Percentiles rank a stretch among this genome's conserved stretches.
Evolutionary conservation across 306 rosid genomes (phyloP).

Genomic region (Comarum palustre): DNA sequence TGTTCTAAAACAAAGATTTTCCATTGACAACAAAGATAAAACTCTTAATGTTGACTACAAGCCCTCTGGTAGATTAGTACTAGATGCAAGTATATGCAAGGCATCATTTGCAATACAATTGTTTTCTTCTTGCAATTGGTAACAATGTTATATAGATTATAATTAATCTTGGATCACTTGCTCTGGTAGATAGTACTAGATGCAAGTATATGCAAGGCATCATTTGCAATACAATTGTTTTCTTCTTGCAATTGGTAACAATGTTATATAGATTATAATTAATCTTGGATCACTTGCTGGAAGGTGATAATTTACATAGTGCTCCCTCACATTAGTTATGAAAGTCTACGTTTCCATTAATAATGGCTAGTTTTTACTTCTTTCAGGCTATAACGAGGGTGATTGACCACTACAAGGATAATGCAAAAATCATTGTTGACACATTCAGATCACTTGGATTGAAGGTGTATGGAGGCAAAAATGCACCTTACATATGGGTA

Average conservation of each 20-base stretch:
- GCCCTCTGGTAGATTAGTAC: too few relatives aligned
- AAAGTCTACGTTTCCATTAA: not conserved
- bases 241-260: too few relatives aligned
- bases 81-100: too few relatives aligned
- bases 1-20: too few relatives aligned
- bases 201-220: not conserved
- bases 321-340: not conserved
- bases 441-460: slow-evolving; percentile 49
- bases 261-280: too few relatives aligned
- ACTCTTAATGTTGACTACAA: not conserved
- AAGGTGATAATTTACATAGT: not conserved
- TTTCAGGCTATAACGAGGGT: slow-evolving; percentile 44
- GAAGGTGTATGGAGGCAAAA: slow-evolving; percentile 56
- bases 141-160: too few relatives aligned
- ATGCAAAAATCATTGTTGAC: slow-evolving; percentile 46
- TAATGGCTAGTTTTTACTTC: slow-evolving; percentile 3
- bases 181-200: too few relatives aligned
- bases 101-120: too few relatives aligned
- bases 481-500: slow-evolving; percentile 67
- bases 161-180: too few relatives aligned
- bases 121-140: too few relatives aligned
- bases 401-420: slow-evolving; percentile 48
- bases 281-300: not conserved
- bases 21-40: too few relatives aligned
- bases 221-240: not conserved